Conservation (phyloP, 805 yeast genomes). For the Millerozyma miso region DNA sequence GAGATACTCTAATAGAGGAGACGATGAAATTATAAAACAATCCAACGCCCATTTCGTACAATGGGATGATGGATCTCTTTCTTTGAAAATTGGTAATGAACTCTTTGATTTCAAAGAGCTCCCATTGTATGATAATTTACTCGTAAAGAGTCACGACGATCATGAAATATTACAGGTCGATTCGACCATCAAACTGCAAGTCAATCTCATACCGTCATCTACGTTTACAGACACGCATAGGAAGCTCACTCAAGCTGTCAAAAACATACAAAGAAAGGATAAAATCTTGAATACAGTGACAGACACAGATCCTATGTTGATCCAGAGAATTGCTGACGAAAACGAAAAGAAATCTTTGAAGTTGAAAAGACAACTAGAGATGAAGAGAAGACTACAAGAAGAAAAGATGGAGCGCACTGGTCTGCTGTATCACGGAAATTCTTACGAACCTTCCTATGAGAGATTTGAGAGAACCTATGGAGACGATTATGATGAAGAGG, state of each 20-base stretch:
- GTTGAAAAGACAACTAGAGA: conserved; percentile 63
- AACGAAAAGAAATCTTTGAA: conserved; percentile 54
- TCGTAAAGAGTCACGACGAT: conserved; percentile 66
- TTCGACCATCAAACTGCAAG: conserved; percentile 56
- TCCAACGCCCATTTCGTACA: conserved; percentile 85
- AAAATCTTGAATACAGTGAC: conserved; percentile 51
- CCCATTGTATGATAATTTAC: conserved; percentile 63
- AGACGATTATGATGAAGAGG: conserved; percentile 36
- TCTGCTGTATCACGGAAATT: conserved; percentile 14
- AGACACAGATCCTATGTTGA: conserved; percentile 65
- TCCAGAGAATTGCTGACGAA: conserved; percentile 63
- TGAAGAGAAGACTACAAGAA: conserved; percentile 52
- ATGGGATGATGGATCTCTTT: conserved; percentile 91
- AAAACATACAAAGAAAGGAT: conserved; percentile 43
- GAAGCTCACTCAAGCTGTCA: conserved; percentile 69
- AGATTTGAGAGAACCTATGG: conserved; percentile 35
- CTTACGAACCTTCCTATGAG: conserved; percentile 34
- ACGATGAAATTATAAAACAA: conserved; percentile 72
- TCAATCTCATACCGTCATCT: conserved; percentile 85
- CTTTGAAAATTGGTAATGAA: conserved; percentile 84
- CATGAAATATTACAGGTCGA: conserved; percentile 70
- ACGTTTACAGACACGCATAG: conserved; percentile 82
- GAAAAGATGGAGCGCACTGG: conserved; percentile 52
- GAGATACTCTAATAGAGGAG: conserved; percentile 79
- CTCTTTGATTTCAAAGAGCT: conserved; percentile 71